Evolutionary conservation across 805 yeast genomes (phyloP).

Genomic region (Pichia pseudocactophila): DNA sequence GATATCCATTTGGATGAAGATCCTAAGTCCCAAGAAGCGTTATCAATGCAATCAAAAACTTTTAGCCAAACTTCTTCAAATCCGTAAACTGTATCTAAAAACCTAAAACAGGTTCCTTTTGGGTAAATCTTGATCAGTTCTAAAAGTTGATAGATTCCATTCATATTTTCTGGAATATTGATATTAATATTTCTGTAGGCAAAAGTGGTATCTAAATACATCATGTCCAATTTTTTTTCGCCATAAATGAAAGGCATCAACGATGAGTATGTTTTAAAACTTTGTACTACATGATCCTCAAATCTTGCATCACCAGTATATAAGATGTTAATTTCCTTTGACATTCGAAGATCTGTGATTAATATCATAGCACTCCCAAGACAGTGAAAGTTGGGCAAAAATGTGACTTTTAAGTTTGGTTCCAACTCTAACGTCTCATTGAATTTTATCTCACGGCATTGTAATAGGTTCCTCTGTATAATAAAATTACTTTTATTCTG

Average conservation of each 20-base stretch:
- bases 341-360: background rate
- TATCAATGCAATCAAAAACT: slow-evolving; percentile 4
- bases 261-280: slow-evolving; percentile 3
- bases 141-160: slow-evolving; percentile 10
- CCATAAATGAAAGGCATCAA: slow-evolving; percentile 8
- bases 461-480: background rate
- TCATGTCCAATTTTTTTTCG: slow-evolving; percentile 2
- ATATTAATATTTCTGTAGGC: slow-evolving; percentile 10
- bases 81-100: slow-evolving; percentile 11
- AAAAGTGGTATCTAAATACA: slow-evolving; percentile 19
- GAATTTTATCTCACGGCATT: background rate
- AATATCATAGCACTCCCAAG: slow-evolving; percentile 17
- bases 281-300: slow-evolving; percentile 4
- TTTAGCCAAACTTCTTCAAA: slow-evolving; percentile 18
- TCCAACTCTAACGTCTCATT: slow-evolving; percentile 5
- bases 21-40: background rate
- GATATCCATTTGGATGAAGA: background rate
- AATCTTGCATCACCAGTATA: slow-evolving; percentile 18
- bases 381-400: slow-evolving; percentile 18
- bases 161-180: slow-evolving; percentile 11
- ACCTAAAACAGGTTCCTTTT: slow-evolving; percentile 10
- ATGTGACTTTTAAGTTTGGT: slow-evolving; percentile 3
- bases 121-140: slow-evolving; percentile 12
- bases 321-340: background rate
- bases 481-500: background rate